Evolutionary conservation across 1,284 basidiomycete genomes (phyloP), one percentile per base, ranked within the genome.

Genomic region (Anthracocystis panici-leucophaei): DNA sequence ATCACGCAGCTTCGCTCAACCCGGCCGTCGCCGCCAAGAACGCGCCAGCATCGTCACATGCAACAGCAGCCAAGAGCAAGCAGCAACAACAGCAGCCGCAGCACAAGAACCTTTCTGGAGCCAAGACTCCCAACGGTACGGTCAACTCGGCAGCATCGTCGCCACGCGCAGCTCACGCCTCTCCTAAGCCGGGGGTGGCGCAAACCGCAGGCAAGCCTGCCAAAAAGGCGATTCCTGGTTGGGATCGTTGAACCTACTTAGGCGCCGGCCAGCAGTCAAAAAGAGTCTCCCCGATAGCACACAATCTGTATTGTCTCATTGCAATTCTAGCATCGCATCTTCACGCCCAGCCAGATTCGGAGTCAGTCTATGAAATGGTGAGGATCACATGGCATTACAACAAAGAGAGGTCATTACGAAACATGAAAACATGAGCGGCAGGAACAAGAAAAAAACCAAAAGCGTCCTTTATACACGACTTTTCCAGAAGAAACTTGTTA

Each of bases 141-240:
- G 63, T 46, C 18, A 57, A 42, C 23, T 64, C 65, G 45, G 54
- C 61, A 33, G 52, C 65, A 12, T 67, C 61, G 10, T 68, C 71
- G 4, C 70, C 70, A 5, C 53, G 57, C 10, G 33, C 44, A 14
- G 33, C 55, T 40, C 72, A 75, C 7, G 59, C 61, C 9, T 59
- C 62, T 16, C 49, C 61, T 9, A 68, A 64, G 35, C 31, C 45
- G 12, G 55, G 21, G 41, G 45, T 25, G 1, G 46, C 55, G 25
- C 45, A 58, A n/a, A 44, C 20, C 14, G 57, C 57, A 3, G 48
- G 29, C 27, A 46, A 41, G 40, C 18, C 57, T 7, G 57, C n/a
- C 14, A 68, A 61, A n/a, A 63, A 57, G 52, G 38, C 46, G 12
- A 49, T 74, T 4, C 71, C 71, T 8, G 71, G 71, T 27, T 74